Base-by-base conservation (phyloP, 179 eudicot species). In the Beta corolliflora region DNA sequence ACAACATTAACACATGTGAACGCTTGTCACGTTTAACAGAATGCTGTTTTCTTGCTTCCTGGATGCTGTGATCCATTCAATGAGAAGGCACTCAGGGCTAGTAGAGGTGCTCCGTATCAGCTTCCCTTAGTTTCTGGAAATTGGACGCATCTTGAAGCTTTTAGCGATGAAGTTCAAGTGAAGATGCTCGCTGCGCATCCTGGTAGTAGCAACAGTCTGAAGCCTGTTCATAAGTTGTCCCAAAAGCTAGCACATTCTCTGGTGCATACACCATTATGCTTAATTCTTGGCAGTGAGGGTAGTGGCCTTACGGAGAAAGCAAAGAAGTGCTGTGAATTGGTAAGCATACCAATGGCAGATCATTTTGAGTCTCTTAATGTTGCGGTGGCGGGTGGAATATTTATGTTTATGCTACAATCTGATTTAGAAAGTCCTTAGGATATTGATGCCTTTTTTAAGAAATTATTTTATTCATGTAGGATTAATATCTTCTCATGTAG, bases 51-150 rank as follows among this genome's bases (percentile, higher is more conserved):
- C 80, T 86, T 96, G 80, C 98, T 96, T 70, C 93, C 94, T 61
- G 97, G 97, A 61, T 94, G 99, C 77, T 94, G 98, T 76, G 98
- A 94, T 80, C 97, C 95, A n/a, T 95, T 94, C 88, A 95, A 94
- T 16, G 98, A 92, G 21, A 95, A 95, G 87, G 93, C 96, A 60
- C 89, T 95, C 48, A 87, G 98, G 78, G 97, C 98, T 6, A 91
- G 96, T 88, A 86, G 98, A 81, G 99, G 99, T 74, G 97, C 97
- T 71, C 80, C 97, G 60, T 95, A 94, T 88, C 99, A 92, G 87
- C 87, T 94, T 60, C 96, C 97, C 18, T 77, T 92, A 69, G 93
- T 94, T 73, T 89, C 92, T 0, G 99, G 98, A 21, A 76, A 75
- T 23, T 95, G 99, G 99, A 31, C 36, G 14, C 90, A 94, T 79